phyloP scores from a whole-genome alignment of 148 eudicot species.

The Drosera capensis region DNA sequence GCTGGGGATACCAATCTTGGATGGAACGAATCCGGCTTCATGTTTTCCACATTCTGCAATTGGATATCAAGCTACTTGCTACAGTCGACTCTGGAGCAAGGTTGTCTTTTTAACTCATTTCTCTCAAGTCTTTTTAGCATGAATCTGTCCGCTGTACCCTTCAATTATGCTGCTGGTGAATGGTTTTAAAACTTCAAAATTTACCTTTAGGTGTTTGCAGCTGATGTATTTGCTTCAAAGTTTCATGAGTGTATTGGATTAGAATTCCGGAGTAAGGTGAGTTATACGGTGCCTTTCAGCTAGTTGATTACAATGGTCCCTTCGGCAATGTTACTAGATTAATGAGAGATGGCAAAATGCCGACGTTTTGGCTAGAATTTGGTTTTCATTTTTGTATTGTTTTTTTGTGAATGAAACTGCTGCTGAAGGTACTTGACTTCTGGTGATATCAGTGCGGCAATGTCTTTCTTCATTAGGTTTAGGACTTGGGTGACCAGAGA shows the following conservation, averaged over 20 bases:
- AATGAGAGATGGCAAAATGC: no score
- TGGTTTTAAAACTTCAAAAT: no score
- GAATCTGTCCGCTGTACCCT: not conserved
- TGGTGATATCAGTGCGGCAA: no score
- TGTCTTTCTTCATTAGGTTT: no score
- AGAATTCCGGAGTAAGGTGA: slow-evolving; percentile 85
- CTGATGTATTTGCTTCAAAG: slow-evolving; percentile 73
- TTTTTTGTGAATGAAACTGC: no score
- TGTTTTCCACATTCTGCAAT: slow-evolving; percentile 82
- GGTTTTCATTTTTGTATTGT: no score
- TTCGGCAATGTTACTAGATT: no score
- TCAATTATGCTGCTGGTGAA: not conserved
- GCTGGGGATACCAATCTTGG: slow-evolving; percentile 76
- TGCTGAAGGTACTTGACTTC: no score
- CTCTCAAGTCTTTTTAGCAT: not conserved
- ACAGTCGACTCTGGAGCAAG: slow-evolving; percentile 98
- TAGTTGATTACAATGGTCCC: not conserved
- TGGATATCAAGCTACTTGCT: slow-evolving; percentile 89
- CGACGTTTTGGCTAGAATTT: no score
- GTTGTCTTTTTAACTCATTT: slow-evolving; percentile 17
- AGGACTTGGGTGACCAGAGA: no score
- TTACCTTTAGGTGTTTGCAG: slow-evolving; percentile 67
- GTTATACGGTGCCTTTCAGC: not conserved
- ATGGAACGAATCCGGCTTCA: slow-evolving; percentile 91
- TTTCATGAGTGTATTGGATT: slow-evolving; percentile 65